Percentiles rank a stretch among this genome's conserved stretches.
phyloP scores from a whole-genome alignment of 2,329 filamentous ascomycete genomes.

The Grosmannia huntii region DNA sequence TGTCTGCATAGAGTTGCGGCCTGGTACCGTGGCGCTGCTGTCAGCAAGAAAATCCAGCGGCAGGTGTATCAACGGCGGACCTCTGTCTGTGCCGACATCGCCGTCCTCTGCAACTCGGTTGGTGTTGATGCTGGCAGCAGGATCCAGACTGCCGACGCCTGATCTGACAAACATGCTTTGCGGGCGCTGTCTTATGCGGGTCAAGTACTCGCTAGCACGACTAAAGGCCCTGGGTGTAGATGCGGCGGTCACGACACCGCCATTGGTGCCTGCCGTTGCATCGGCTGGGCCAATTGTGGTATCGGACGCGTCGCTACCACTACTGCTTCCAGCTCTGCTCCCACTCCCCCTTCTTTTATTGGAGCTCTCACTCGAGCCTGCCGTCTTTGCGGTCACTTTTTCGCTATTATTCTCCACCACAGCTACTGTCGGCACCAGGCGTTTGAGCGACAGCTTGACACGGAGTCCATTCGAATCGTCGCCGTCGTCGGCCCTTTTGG shows the following conservation, averaged over 20 bases:
- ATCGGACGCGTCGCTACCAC: neutral
- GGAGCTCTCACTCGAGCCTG: neutral
- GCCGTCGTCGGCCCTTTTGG: slow-evolving; percentile 7
- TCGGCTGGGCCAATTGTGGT: slow-evolving; percentile 1
- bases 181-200: slow-evolving; percentile 36
- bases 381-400: neutral
- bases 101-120: neutral
- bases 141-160: slow-evolving; percentile 8
- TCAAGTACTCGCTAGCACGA: slow-evolving; percentile 35
- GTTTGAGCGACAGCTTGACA: slow-evolving; percentile 6
- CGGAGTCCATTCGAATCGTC: slow-evolving; percentile 3
- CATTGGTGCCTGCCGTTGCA: neutral
- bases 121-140: neutral
- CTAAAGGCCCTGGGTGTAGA: slow-evolving; percentile 23
- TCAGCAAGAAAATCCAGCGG: neutral
- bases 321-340: slow-evolving; percentile 12
- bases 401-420: slow-evolving; percentile 6
- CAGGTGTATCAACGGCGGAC: neutral
- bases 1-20: slow-evolving; percentile 14
- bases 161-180: slow-evolving; percentile 28
- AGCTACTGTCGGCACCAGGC: slow-evolving; percentile 1
- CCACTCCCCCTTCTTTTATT: neutral
- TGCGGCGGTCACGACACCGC: neutral
- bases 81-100: neutral
- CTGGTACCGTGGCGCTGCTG: neutral